Base-by-base conservation (phyloP, 805 yeast species). In the Ogataea thermomethanolica region DNA sequence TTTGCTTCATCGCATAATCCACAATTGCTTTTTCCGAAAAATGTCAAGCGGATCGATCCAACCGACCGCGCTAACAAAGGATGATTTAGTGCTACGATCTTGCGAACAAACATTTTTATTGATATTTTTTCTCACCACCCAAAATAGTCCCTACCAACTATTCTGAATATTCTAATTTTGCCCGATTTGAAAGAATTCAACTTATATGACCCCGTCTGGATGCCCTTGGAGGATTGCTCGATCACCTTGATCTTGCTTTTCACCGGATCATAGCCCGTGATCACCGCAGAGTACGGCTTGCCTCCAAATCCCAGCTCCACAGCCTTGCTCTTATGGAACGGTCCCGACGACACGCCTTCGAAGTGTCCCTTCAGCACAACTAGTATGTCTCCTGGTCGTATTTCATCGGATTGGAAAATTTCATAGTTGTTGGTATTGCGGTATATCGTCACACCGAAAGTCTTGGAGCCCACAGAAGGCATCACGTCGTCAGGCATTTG, bases 371-470 rank as follows among this genome's bases (percentile, higher is more conserved):
- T 79, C 53, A 81, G 76, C 46, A 88, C 74, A 37, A 88, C 84
- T 29, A 88, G 62, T 8, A 91, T 71, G 60, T 93, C 98, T 44
- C 99, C 99, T 0, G 95, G 81, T 34, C 75, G 71, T 39, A 89
- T 74, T 29, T 79, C 84, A 39, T 78, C 88, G 23, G 64, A 53
- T 49, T 74, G 79, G 11, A 71, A 63, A 6, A 78, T 73, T 6
- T 70, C 67, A 2, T 68, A 53, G 32, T 78, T 72, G 53, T 70
- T 71, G 44, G 74, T 62, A 49, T 74, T 84, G 48, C 70, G 66
- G 62, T 81, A 89, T 45, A 84, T 71, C 15, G 75, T 71, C n/a
- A 74, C 81, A 28, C 98, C 98, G 58, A 68, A 85, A 0, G 85
- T 73, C 50, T 83, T 78, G 26, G 64, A 59, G 0, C 88, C 95